Base-by-base conservation (phyloP, 1,139 yeast species). In the Blastobotrys illinoisensis region DNA sequence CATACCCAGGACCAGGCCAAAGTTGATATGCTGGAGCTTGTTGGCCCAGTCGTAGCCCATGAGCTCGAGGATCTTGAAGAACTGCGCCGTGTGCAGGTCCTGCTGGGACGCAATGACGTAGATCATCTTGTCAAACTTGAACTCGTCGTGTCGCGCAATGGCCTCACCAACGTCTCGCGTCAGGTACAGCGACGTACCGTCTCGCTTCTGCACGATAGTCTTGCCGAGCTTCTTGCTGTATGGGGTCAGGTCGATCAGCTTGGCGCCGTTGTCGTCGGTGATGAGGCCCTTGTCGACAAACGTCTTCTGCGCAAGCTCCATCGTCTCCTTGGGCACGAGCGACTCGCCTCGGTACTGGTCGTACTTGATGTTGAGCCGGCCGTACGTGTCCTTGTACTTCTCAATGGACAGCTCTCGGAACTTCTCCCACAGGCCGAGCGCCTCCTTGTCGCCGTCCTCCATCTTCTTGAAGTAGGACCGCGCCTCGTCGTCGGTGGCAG, bases 111-210 rank as follows among this genome's bases (percentile, higher is more conserved):
- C 99, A 74, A 91, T 85, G 58, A 93, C 98, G 68, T 93, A 93
- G 62, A 93, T 83, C 96, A 90, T 87, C 78, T 91, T 91, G 75
- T 91, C 98, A 68, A 93, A 95, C 59, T 90, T 77, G 76, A 86
- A 88, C 64, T 79, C 81, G 56, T 87, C 83, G 69, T 88, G 80
- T 78, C 99, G 91, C 67, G 86, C 88, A 67, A 86, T 85, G 55
- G 99, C 99, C 67, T 93, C 97, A 67, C 99, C 98, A 58, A 95
- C 88, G 73, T 95, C 99, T 77, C 99, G 86, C 59, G 98, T 91
- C 65, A 95, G 76, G 72, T 95, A 95, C 60, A 95, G 78, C 14
- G 97, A 88, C 40, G 99, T 88, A 70, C 99, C 99, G 70, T 95
- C 99, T 48, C 90, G 84, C 74, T 95, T 95, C 71, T 90, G 93